Conservation (phyloP, 768 basidiomycete species). For the Termitomyces sp. region DNA sequence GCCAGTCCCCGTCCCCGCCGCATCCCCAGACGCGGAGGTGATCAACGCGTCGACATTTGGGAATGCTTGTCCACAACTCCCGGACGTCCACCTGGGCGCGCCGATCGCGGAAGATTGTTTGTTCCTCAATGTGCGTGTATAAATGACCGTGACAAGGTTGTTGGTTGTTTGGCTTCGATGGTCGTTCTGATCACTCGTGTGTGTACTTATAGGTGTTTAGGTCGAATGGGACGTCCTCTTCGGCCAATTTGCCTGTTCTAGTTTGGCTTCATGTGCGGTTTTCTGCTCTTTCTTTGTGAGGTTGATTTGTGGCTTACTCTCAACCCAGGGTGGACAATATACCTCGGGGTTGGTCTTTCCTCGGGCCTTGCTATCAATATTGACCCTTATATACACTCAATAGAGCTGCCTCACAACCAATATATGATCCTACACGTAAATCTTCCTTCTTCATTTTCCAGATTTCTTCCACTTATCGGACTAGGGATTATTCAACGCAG, state of each 20-base stretch:
- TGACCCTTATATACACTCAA: not conserved
- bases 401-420: constrained; percentile 35
- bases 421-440: constrained; percentile 43
- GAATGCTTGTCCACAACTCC: constrained; percentile 50
- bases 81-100: constrained; percentile 30
- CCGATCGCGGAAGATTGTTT: constrained; percentile 49
- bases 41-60: constrained; percentile 45
- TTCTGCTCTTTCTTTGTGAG: not conserved
- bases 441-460: not conserved
- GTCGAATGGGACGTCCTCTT: constrained; percentile 19
- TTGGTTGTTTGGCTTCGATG: not conserved
- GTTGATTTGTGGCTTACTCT: not conserved
- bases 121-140: constrained; percentile 37
- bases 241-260: constrained; percentile 29
- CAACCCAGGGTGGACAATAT: constrained; percentile 41
- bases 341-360: constrained; percentile 29
- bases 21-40: constrained; percentile 16
- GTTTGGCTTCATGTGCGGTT: constrained; percentile 31
- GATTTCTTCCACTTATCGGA: not conserved
- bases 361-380: not conserved
- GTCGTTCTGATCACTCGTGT: not conserved
- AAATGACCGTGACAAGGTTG: too few relatives aligned
- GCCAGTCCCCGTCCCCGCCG: constrained; percentile 36
- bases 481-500: constrained; percentile 45
- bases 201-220: constrained; percentile 30